These are phyloP conservation scores for Salix udensis DNA, from an alignment of 345 rosid species.

Conservation along the genomic window DNA sequence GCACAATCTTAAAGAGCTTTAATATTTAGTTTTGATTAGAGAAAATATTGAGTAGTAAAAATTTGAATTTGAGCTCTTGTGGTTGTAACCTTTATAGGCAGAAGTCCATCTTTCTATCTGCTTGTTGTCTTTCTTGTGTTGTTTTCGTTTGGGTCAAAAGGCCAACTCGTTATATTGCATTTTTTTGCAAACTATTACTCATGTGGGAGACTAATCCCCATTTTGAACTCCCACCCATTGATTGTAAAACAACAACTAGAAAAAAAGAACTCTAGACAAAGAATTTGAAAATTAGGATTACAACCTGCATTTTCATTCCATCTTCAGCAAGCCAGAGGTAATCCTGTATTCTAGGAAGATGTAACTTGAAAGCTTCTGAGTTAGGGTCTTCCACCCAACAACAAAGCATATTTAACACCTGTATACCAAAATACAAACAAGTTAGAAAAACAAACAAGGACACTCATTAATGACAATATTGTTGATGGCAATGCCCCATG, in stretches of 20 bases:
- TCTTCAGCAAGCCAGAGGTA: constrained; percentile 97
- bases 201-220: neutral
- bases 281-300: neutral
- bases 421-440: constrained; percentile 4
- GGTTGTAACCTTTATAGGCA: too few relatives aligned
- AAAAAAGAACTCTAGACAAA: neutral
- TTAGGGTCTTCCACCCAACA: constrained; percentile 99
- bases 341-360: constrained; percentile 80
- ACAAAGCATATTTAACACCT: constrained; percentile 97
- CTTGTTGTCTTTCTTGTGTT: too few relatives aligned
- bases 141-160: neutral
- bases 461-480: neutral
- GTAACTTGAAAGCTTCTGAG: constrained; percentile 90
- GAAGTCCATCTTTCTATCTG: too few relatives aligned
- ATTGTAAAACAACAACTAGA: neutral
- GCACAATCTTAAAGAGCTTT: too few relatives aligned
- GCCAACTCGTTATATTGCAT: neutral
- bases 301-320: constrained; percentile 99
- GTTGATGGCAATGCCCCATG: neutral
- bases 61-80: too few relatives aligned
- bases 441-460: neutral
- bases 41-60: too few relatives aligned
- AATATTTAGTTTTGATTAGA: too few relatives aligned
- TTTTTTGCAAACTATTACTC: neutral
- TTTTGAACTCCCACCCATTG: neutral